Base-by-base conservation (phyloP, 2,329 filamentous ascomycete species). In the Verticillium nonalfalfae region DNA sequence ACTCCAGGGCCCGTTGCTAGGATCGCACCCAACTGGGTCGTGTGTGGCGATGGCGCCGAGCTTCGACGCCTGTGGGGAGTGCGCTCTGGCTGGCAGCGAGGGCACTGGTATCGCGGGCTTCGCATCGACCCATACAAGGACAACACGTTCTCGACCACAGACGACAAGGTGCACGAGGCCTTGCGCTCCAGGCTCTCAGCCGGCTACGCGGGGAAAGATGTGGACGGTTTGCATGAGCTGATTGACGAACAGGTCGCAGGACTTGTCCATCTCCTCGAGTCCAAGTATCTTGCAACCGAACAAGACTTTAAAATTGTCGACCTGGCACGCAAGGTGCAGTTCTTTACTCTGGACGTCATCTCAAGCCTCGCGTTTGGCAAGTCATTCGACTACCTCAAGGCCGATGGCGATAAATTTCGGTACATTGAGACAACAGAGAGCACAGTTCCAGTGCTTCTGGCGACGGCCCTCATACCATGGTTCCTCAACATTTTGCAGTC, bases 121-220 rank as follows among this genome's bases (percentile, higher is more conserved):
- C 70, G 62, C 66, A 70, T 56, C 60, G 75, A 40, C 58, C 72
- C 35, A 69, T 67, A 67, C 14, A 67, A 69, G 52, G 72, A 73
- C 56, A 72, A 71, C 52, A 58, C 73, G 0, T 70, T 73, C 54
- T 71, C 69, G 2, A 67, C 68, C 63, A 66, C 68, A 33, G 71
- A 73, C 39, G 72, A 73, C 55, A 74, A 74, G 35, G 71, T 71
- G 39, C 82, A 84, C 62, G 73, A 68, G 7, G 62, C 68, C 57
- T 66, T 79, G 58, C 73, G 75, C n/a, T 73, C 74, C 57, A 80
- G 82, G 65, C 78, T 85, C 74, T 76, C 78, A 7, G 70, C 78
- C 1, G 83, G 80, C 35, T 65, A 62, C 21, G 57, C 62, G 1
- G 63, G 63, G 7, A 54, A 63, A 38, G 63, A 65, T 4, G 59